phyloP scores from a whole-genome alignment of 2,329 filamentous ascomycete species.

The Fusarium concolor region DNA sequence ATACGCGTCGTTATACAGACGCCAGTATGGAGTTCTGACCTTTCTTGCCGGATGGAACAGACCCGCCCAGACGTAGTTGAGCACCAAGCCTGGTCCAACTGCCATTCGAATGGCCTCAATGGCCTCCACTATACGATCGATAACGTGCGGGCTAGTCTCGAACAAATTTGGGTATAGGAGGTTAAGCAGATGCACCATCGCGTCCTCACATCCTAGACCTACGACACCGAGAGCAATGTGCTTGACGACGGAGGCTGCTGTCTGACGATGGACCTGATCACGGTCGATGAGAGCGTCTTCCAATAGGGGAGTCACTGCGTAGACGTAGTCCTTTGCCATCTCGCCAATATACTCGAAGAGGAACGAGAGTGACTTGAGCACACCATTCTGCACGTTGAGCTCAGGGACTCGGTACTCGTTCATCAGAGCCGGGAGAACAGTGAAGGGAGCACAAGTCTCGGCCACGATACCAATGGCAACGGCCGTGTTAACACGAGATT shows the following conservation, averaged over 20 bases:
- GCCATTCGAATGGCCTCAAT: constrained; percentile 96
- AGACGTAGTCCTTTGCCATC: constrained; percentile 99
- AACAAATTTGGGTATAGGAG: constrained; percentile 96
- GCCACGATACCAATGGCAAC: constrained; percentile 99
- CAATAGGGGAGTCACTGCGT: constrained; percentile 93
- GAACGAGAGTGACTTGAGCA: constrained; percentile 96
- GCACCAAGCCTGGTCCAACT: constrained; percentile 88
- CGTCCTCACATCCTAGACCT: constrained; percentile 95
- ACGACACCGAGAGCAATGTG: constrained; percentile 98
- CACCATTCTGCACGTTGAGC: constrained; percentile 98
- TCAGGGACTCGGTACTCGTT: constrained; percentile 99
- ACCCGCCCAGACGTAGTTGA: constrained; percentile 99
- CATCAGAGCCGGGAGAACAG: constrained; percentile 97
- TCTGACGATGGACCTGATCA: constrained; percentile 97
- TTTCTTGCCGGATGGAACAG: constrained; percentile 97
- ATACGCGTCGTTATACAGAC: constrained; percentile 96
- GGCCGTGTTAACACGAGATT: constrained; percentile 97
- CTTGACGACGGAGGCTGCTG: constrained; percentile 95
- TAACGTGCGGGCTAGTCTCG: constrained; percentile 97
- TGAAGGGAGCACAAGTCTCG: constrained; percentile 98
- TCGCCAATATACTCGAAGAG: constrained; percentile 99
- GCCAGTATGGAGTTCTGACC: constrained; percentile 94
- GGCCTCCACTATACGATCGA: constrained; percentile 96
- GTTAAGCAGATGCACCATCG: constrained; percentile 97
- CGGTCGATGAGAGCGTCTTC: constrained; percentile 98